Conservation (phyloP, 495 filamentous ascomycete species). For the Trichoderma virens region DNA sequence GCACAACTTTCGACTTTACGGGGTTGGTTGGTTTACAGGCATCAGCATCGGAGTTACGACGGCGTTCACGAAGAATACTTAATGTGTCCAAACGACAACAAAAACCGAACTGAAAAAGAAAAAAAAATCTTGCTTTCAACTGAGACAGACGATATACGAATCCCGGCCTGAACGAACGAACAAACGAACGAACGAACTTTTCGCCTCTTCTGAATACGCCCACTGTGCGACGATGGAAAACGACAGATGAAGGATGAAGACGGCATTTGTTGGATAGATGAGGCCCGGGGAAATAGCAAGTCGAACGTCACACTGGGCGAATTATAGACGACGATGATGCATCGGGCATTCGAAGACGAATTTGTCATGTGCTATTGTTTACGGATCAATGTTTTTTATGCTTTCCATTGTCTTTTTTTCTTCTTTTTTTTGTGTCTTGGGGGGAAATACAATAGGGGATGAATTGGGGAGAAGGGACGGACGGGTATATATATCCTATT, state of each 20-base stretch:
- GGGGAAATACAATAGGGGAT: background rate
- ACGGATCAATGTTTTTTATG: background rate
- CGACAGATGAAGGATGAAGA: background rate
- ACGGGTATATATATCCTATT: background rate
- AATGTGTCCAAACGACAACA: background rate
- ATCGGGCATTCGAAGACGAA: background rate
- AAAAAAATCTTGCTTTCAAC: background rate
- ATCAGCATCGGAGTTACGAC: slow-evolving; percentile 6
- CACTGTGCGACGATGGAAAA: background rate
- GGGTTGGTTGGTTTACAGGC: slow-evolving; percentile 6
- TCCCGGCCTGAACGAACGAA: background rate
- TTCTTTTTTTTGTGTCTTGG: background rate
- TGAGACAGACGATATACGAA: background rate
- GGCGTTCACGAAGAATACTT: slow-evolving; percentile 6
- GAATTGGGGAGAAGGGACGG: background rate
- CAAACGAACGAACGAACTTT: too few relatives aligned
- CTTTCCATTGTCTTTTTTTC: background rate
- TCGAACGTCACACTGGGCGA: background rate
- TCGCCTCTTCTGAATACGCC: background rate
- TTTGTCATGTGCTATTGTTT: background rate
- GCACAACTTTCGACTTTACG: background rate
- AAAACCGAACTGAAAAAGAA: background rate
- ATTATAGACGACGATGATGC: slow-evolving; percentile 5
- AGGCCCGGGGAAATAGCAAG: background rate
- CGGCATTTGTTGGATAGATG: background rate